These are phyloP conservation scores for Ogataea populi-albae DNA, from an alignment of 805 yeast species.

Conservation along the genomic window DNA sequence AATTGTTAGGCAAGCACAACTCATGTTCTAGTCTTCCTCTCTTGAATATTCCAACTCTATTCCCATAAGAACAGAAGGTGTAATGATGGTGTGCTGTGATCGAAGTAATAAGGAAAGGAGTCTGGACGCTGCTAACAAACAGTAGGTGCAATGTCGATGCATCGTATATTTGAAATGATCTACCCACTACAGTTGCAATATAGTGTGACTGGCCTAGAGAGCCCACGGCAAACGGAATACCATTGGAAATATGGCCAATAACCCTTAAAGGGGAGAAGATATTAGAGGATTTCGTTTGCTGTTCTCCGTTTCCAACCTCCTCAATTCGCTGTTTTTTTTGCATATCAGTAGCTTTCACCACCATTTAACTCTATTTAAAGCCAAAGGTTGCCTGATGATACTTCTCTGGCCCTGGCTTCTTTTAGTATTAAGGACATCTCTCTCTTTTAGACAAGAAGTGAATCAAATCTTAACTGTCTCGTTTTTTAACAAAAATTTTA, in stretches of 20 bases:
- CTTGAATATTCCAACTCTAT: constrained; percentile 70
- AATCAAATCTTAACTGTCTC: too few species aligned
- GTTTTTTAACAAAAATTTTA: too few species aligned
- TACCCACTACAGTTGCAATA: constrained; percentile 86
- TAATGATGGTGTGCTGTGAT: constrained; percentile 80
- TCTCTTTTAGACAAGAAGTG: too few species aligned
- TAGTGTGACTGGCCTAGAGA: constrained; percentile 85
- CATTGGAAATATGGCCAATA: constrained; percentile 87
- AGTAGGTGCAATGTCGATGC: constrained; percentile 80
- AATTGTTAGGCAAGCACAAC: constrained; percentile 27
- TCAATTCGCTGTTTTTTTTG: too few species aligned
- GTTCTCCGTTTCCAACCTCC: background rate
- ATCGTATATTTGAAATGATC: constrained; percentile 89
- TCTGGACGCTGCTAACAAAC: constrained; percentile 80
- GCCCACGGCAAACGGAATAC: constrained; percentile 82
- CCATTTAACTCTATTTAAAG: too few species aligned
- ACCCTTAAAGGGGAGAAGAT: constrained; percentile 84
- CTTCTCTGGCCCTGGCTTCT: too few species aligned
- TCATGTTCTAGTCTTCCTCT: constrained; percentile 68
- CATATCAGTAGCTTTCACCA: too few species aligned
- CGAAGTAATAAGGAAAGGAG: constrained; percentile 65
- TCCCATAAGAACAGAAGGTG: constrained; percentile 74
- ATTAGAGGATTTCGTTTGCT: constrained; percentile 39
- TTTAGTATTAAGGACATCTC: too few species aligned
- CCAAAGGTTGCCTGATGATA: too few species aligned